These are phyloP conservation scores for Hsuehochloa calcarea DNA, from an alignment of 176 grass and related monocot species.

Conservation along the genomic window DNA sequence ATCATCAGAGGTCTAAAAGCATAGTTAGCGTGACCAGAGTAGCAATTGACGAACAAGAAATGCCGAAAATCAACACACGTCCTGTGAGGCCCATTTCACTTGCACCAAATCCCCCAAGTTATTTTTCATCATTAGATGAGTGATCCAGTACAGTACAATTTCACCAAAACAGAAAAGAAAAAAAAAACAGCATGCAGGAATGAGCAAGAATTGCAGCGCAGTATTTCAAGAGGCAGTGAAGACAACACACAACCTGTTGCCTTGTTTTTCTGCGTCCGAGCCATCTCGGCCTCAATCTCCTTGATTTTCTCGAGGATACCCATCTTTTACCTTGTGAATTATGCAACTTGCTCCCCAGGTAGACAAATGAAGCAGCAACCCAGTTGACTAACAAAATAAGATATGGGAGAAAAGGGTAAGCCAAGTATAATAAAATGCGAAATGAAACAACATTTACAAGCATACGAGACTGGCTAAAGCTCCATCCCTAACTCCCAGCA, in stretches of 20 bases:
- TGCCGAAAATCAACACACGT: not conserved
- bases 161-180: not conserved
- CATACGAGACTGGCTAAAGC: not conserved
- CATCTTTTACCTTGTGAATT: constrained; percentile 53
- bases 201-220: not conserved
- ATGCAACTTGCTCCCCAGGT: constrained; percentile 2
- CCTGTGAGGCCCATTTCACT: not conserved
- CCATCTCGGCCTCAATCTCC: constrained; percentile 99
- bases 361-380: not conserved
- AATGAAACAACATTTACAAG: not conserved
- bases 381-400: not conserved
- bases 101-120: not conserved
- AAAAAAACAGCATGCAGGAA: not conserved
- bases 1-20: not conserved
- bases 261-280: constrained; percentile 98
- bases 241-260: constrained; percentile 67
- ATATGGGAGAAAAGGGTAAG: not conserved
- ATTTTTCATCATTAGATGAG: not conserved
- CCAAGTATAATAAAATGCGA: not conserved
- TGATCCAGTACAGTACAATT: not conserved
- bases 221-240: constrained; percentile 20
- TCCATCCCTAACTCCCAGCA: not conserved
- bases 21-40: not conserved
- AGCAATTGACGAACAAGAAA: not conserved
- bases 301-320: constrained; percentile 98